Evolutionary conservation across 129 eudicot species (phyloP).

Genomic region (Silybum marianum): DNA sequence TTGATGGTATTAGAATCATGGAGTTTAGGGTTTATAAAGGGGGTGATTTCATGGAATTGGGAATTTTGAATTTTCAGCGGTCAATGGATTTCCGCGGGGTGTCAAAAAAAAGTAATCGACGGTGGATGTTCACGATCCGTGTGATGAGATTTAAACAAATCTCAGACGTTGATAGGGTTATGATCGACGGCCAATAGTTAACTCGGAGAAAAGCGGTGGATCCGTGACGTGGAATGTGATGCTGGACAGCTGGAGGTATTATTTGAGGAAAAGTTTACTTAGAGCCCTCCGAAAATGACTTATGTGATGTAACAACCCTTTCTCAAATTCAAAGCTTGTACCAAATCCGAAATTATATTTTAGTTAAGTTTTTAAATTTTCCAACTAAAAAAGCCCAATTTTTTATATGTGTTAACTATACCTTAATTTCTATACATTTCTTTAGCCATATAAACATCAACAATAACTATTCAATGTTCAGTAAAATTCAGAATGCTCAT

Average conservation of each 20-base stretch:
- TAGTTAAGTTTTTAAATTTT: no score
- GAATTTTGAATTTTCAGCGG: conserved; percentile 22
- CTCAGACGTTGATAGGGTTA: conserved; percentile 5
- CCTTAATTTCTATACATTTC: no score
- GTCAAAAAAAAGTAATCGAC: conserved; percentile 5
- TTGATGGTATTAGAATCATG: background rate
- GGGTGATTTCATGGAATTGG: conserved; percentile 13
- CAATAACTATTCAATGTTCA: no score
- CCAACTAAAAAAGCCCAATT: no score
- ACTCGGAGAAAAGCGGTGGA: background rate
- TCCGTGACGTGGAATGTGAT: conserved; percentile 13
- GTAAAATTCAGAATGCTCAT: no score
- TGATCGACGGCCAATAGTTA: background rate
- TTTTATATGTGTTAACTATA: no score
- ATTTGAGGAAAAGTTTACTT: background rate
- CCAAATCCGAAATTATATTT: no score
- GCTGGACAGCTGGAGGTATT: no score
- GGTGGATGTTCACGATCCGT: conserved; percentile 2
- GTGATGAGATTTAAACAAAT: background rate
- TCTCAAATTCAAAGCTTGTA: no score
- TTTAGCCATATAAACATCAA: no score
- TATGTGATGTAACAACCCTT: no score
- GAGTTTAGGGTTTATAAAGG: conserved; percentile 18
- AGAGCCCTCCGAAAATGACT: background rate
- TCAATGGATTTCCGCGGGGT: background rate